Evolutionary conservation across 1,139 yeast genomes (phyloP), one percentile per base, ranked within the genome.

Genomic region (Scheffersomyces insectosa): DNA sequence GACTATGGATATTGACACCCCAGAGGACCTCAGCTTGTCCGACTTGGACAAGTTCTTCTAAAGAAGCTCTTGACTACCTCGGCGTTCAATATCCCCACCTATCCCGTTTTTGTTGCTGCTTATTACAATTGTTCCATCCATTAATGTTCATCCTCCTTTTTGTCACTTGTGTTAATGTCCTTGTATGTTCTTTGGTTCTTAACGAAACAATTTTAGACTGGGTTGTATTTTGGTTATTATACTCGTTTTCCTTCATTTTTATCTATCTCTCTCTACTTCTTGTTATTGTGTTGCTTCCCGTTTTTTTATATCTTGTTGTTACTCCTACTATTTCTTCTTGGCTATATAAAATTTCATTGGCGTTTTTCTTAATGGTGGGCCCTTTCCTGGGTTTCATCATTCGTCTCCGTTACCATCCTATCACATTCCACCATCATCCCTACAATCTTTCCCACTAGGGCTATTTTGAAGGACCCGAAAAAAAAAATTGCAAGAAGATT

Each of bases 1-100:
- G 58, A 76, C 84, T 39, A 86, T 83, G 60, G 91, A 85, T 51
- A 85, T 86, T 52, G 86, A 82, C 27, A 74, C 87, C 35, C 95
- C 95, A 6, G 95, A 86, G 66, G 86, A 85, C 51, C 74, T 83
- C 28, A 80, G 88, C 36, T 72, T 85, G 56, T 84, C 87, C 37
- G 93, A 86, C 54, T 67, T 86, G 52, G 95, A 86, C 57, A 79
- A 79, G 50, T 72, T 85, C 58, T 84, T 85, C 25, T 20, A 20
- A 20, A 7, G 25, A 20, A 20, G 25, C 5, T 20, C 5, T 20
- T 20, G 25, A 20, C 25, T 20, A 2, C 6, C 25, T 20, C 25
- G 5, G 25, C 25, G 4, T 20, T 20, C 25, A 20, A 7, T 20
- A 20, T 20, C 25, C 25, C 25, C 25, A 20, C 6, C 25, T 20